Percentiles rank a stretch among this genome's conserved stretches.
Conservation (phyloP, 1,139 yeast genomes). For the Entelexis paramagnoliae region DNA sequence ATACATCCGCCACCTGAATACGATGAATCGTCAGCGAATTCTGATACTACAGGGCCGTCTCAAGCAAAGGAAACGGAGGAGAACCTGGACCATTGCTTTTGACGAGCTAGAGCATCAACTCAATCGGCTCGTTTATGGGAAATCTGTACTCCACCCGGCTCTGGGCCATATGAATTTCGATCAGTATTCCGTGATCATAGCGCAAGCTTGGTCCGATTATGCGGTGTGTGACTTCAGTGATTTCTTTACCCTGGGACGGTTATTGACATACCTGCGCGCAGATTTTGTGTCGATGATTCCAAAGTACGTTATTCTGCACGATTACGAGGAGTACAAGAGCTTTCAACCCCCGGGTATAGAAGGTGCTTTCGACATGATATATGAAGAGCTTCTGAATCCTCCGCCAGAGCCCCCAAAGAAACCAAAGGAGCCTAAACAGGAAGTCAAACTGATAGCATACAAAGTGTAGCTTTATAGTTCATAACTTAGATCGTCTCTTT, state of each 20-base stretch:
- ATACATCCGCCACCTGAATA: too few species aligned
- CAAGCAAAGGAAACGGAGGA: background rate
- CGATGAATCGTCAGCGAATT: too few species aligned
- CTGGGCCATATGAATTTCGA: background rate
- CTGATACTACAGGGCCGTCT: too few species aligned
- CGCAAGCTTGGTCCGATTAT: constrained; percentile 13
- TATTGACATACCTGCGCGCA: background rate
- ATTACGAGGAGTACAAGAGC: background rate
- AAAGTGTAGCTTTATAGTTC: too few species aligned
- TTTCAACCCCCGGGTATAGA: background rate
- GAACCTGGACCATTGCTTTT: background rate
- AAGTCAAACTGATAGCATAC: too few species aligned
- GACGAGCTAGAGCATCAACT: background rate
- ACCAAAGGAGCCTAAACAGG: too few species aligned
- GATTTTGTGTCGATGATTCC: background rate
- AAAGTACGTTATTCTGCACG: background rate
- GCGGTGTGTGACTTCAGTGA: constrained; percentile 5
- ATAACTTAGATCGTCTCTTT: too few species aligned
- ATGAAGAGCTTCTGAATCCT: background rate
- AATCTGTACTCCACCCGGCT: background rate
- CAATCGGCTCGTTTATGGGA: background rate
- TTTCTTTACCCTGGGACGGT: constrained; percentile 8
- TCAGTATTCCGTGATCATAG: background rate
- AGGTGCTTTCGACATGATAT: background rate
- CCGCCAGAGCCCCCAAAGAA: too few species aligned